Conservation (phyloP, 805 yeast genomes). For the Wickerhamomyces silvicola region DNA sequence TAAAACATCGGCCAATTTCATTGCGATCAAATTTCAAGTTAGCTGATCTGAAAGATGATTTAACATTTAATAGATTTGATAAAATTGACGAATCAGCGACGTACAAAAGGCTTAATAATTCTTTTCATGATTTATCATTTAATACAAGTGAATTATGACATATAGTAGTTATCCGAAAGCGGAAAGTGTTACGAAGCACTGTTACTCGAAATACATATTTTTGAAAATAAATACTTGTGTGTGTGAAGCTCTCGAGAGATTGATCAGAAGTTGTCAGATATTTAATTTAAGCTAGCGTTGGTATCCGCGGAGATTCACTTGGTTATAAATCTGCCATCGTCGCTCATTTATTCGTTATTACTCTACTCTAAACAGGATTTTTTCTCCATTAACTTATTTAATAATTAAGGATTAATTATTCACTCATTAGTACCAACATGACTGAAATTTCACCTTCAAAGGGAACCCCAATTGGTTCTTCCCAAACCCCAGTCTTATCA, state of each 20-base stretch:
- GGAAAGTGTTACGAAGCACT: slow-evolving; percentile 1
- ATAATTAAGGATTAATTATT: too few species aligned
- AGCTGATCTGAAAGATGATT: slow-evolving; percentile 1
- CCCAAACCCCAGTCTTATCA: not conserved
- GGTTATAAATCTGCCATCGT: too few species aligned
- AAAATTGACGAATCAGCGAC: slow-evolving; percentile 1
- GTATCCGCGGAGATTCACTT: too few species aligned
- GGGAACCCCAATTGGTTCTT: slow-evolving; percentile 1
- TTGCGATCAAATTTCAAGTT: not conserved
- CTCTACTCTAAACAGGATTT: too few species aligned
- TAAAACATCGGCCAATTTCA: not conserved
- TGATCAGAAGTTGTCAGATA: too few species aligned
- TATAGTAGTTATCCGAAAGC: too few species aligned
- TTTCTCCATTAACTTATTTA: too few species aligned
- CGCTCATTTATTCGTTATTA: too few species aligned
- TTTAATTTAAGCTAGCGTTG: too few species aligned
- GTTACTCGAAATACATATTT: not conserved
- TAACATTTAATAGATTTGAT: not conserved
- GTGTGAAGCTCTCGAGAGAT: too few species aligned
- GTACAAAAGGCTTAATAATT: not conserved
- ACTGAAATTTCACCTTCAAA: not conserved
- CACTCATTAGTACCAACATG: too few species aligned
- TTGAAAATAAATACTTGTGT: too few species aligned
- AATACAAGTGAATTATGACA: not conserved
- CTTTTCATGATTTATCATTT: not conserved